Evolutionary conservation across 2,329 filamentous ascomycete species (phyloP).

Genomic region (Talaromyces atroroseus): DNA sequence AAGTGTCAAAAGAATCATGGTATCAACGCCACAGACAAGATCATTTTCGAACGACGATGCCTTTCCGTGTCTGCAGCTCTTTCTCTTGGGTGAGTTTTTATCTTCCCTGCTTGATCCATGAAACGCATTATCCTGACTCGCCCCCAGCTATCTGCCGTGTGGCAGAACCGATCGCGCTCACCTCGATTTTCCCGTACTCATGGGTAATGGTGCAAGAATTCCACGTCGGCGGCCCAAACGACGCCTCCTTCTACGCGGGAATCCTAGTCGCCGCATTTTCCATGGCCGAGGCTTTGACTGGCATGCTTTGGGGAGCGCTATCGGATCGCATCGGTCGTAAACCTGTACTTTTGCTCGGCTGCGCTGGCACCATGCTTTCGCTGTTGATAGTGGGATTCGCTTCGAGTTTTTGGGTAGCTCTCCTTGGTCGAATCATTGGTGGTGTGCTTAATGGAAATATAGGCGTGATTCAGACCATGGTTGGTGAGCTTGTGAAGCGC

Average conservation of each 20-base stretch:
- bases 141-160: conserved; percentile 80
- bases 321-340: conserved; percentile 81
- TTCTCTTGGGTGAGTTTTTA: conserved; percentile 67
- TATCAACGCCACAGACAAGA: conserved; percentile 55
- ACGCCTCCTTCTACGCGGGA: conserved; percentile 84
- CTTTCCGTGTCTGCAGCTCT: conserved; percentile 78
- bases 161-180: conserved; percentile 86
- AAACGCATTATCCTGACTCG: conserved; percentile 13
- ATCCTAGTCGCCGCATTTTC: conserved; percentile 82
- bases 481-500: conserved; percentile 76
- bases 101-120: not conserved
- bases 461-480: conserved; percentile 87
- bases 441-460: conserved; percentile 88
- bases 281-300: conserved; percentile 73
- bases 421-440: conserved; percentile 69
- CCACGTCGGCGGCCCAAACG: conserved; percentile 34
- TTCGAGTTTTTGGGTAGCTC: conserved; percentile 75
- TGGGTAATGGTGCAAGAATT: conserved; percentile 52
- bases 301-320: conserved; percentile 80
- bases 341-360: conserved; percentile 75
- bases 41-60: conserved; percentile 59
- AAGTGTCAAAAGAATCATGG: conserved; percentile 48
- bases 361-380: conserved; percentile 73
- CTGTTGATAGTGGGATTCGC: conserved; percentile 79
- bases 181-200: conserved; percentile 88